Evolutionary conservation across 1,284 basidiomycete species (phyloP), one percentile per base, ranked within the genome.

Genomic region (Cerioporus squamosus): DNA sequence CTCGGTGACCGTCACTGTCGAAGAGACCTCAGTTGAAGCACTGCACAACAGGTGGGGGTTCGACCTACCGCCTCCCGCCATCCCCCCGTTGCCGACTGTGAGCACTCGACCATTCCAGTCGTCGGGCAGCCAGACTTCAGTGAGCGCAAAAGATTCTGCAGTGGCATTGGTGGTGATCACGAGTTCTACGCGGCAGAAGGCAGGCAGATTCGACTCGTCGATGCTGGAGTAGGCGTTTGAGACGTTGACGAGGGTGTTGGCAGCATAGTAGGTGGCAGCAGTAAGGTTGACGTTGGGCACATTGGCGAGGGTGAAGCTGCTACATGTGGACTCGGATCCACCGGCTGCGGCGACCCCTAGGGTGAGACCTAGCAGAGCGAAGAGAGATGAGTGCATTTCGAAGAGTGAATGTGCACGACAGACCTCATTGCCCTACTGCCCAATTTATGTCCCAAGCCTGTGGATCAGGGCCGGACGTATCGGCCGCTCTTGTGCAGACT

Each of bases 121-220:
- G 45, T 71, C 69, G 2, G 70, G 71, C 24, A 72, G 65, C 69
- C 70, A 72, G 10, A 69, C 64, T 45, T 72, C 71, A 5, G 70
- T 61, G 45, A 65, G 65, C 9, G 67, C 68, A 24, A 57, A 62
- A 7, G 67, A 68, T 20, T 51, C 52, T 7, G 64, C 58, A n/a
- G 70, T 65, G 4, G 65, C 47, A 23, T 69, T 68, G 12, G 67
- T 67, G 18, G 60, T 64, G 33, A 69, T 62, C 15, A 58, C 49
- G 18, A 69, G 58, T 49, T 66, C 61, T 18, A 64, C 59, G 18
- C 64, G 64, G 31, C 66, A 68, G 44, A 68, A 68, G 10, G 61
- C 59, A 18, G 64, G 62, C n/a, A 68, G 55, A 24, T 56, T 57
- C 23, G 57, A 46, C 33, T 47, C 56, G 29, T 64, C 52, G 55